Percentiles rank a stretch among this genome's conserved stretches.
Conservation (phyloP, 768 basidiomycete genomes). For the Kwoniella newhampshirensis region DNA sequence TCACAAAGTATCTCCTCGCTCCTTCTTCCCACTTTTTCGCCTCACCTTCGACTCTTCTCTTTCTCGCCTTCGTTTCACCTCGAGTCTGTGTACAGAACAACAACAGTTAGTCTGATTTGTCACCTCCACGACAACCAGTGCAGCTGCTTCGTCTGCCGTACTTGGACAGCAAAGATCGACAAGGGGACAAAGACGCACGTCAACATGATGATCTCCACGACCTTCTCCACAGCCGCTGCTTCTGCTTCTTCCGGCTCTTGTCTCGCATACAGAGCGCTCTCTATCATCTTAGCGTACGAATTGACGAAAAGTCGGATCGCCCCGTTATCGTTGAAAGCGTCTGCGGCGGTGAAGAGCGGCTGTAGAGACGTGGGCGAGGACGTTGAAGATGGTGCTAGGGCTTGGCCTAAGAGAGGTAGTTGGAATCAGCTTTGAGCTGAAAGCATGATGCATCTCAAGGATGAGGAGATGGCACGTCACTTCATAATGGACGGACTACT, state of each 20-base stretch:
- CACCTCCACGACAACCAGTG: too few relatives aligned
- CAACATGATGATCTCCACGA: conserved; percentile 43
- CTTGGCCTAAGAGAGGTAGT: conserved; percentile 22
- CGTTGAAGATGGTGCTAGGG: conserved; percentile 16
- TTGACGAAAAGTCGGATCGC: conserved; percentile 37
- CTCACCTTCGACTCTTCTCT: conserved; percentile 2
- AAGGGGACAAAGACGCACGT: conserved; percentile 33
- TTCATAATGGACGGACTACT: too few relatives aligned
- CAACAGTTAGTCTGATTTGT: too few relatives aligned
- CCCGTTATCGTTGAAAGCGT: conserved; percentile 19
- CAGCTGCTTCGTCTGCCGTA: too few relatives aligned
- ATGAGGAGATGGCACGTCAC: too few relatives aligned
- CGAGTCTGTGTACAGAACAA: conserved; percentile 16
- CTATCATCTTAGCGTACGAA: conserved; percentile 37
- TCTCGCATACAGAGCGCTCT: conserved; percentile 40
- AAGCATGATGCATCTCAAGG: too few relatives aligned
- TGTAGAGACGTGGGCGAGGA: conserved; percentile 24
- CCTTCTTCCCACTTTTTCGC: not conserved
- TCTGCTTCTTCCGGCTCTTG: conserved; percentile 46
- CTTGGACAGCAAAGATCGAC: not conserved
- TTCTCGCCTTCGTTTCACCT: conserved; percentile 21
- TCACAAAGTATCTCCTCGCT: not conserved
- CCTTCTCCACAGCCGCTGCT: conserved; percentile 44
- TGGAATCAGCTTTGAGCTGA: too few relatives aligned
- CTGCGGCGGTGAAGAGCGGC: conserved; percentile 25